These are phyloP conservation scores for Cyathus striatus DNA, from an alignment of 768 basidiomycete species.

Conservation along the genomic window DNA sequence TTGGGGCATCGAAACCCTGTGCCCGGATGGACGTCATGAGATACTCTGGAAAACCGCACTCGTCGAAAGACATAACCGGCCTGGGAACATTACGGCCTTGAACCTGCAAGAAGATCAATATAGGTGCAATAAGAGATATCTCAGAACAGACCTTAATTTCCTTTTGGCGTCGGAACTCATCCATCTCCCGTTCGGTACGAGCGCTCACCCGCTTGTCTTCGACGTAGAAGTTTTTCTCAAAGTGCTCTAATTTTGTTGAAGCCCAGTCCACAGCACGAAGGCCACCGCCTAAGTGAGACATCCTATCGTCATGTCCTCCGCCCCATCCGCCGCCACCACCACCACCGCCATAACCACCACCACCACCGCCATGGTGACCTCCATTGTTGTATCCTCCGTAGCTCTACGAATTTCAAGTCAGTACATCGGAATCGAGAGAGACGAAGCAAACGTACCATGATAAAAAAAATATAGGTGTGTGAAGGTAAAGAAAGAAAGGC, in stretches of 20 bases:
- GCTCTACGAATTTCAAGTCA: slow-evolving; percentile 25
- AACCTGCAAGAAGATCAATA: slow-evolving; percentile 39
- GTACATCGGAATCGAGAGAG: not conserved
- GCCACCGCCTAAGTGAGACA: slow-evolving; percentile 78
- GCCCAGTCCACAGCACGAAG: slow-evolving; percentile 86
- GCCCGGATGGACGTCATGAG: slow-evolving; percentile 89
- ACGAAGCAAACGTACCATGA: not conserved
- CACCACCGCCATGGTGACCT: slow-evolving; percentile 26
- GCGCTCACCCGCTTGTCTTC: slow-evolving; percentile 83
- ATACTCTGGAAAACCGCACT: slow-evolving; percentile 95
- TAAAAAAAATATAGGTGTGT: not conserved
- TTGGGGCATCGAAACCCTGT: slow-evolving; percentile 87
- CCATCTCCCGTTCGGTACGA: slow-evolving; percentile 80
- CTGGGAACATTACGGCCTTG: slow-evolving; percentile 86
- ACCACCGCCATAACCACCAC: slow-evolving; percentile 40
- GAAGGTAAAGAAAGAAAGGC: too few species aligned
- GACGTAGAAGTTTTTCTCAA: slow-evolving; percentile 97
- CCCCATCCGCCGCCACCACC: slow-evolving; percentile 51
- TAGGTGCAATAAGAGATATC: slow-evolving; percentile 1
- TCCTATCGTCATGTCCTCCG: slow-evolving; percentile 59
- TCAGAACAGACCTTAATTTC: slow-evolving; percentile 71
- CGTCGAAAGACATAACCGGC: slow-evolving; percentile 89
- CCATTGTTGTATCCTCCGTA: slow-evolving; percentile 34
- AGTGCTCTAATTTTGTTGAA: slow-evolving; percentile 64
- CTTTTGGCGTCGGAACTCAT: slow-evolving; percentile 77